These are phyloP conservation scores for Fusarium setosum DNA, from an alignment of 2,329 filamentous ascomycete species.

Conservation along the genomic window DNA sequence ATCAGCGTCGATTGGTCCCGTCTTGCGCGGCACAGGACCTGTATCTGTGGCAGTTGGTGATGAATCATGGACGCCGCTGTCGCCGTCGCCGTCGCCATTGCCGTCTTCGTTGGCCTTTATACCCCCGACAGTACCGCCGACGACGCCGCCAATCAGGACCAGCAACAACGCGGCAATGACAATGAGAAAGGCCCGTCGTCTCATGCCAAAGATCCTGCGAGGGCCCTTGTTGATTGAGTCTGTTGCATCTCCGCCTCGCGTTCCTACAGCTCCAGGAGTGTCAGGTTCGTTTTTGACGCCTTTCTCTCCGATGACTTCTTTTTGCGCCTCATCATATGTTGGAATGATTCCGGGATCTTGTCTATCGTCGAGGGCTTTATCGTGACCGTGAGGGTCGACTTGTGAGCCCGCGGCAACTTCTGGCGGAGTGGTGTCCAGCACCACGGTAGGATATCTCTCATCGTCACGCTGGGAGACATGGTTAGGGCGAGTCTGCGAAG, in stretches of 20 bases:
- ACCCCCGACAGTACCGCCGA: conserved; percentile 32
- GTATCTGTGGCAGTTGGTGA: conserved; percentile 2
- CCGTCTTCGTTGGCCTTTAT: conserved; percentile 8
- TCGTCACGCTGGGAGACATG: conserved; percentile 24
- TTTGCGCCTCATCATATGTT: conserved; percentile 14
- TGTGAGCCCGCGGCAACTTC: conserved; percentile 1
- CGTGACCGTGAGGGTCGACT: conserved; percentile 12
- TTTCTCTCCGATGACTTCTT: conserved; percentile 5
- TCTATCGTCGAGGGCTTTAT: conserved; percentile 12
- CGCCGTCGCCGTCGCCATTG: not conserved
- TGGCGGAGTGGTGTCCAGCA: conserved; percentile 2
- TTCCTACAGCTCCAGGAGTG: not conserved
- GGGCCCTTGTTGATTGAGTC: conserved; percentile 1
- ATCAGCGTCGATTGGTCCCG: conserved; percentile 27
- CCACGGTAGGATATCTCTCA: conserved; percentile 31
- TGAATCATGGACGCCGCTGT: not conserved
- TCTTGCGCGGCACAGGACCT: conserved; percentile 13
- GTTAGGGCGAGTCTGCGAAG: not conserved
- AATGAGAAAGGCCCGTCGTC: conserved; percentile 29
- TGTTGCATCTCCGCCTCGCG: conserved; percentile 5
- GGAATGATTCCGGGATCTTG: conserved; percentile 27
- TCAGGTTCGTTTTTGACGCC: not conserved
- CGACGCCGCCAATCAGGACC: conserved; percentile 29
- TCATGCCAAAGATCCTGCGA: conserved; percentile 28
- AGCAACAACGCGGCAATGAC: conserved; percentile 15